A percentile compares a stretch with the other conserved stretches of the same genome.
These are phyloP conservation scores for Umbilicus rupestris DNA, from an alignment of 164 flowering plant genomes.

Conservation along the genomic window DNA sequence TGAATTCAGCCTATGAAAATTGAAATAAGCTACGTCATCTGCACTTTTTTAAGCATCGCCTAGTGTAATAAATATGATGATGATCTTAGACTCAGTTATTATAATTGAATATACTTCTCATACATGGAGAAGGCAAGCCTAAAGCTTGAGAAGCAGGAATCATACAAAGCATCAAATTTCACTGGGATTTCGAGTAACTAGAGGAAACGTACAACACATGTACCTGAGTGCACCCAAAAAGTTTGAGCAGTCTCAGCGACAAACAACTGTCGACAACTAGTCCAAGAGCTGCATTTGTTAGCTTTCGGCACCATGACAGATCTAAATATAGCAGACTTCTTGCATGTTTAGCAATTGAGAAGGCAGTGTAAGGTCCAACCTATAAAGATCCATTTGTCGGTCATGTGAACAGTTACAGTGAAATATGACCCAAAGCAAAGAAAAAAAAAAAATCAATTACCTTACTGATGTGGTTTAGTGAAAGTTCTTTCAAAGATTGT, in stretches of 20 bases:
- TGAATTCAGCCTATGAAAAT: background rate
- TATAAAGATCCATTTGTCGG: constrained; percentile 8
- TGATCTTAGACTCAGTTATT: background rate
- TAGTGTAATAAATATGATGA: background rate
- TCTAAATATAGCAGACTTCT: constrained; percentile 24
- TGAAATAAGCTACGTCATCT: background rate
- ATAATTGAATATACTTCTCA: background rate
- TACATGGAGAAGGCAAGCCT: background rate
- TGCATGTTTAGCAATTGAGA: constrained; percentile 24
- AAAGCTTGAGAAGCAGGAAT: background rate
- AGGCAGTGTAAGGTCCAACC: constrained; percentile 27
- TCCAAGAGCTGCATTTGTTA: constrained; percentile 24
- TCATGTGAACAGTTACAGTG: background rate
- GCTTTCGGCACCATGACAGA: constrained; percentile 35
- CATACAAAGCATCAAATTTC: background rate
- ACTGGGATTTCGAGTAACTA: background rate
- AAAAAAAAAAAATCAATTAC: constrained; percentile 8
- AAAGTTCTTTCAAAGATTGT: constrained; percentile 13
- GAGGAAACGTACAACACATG: background rate
- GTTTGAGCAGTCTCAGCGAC: constrained; percentile 28
- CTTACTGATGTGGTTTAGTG: constrained; percentile 14
- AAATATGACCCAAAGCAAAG: background rate
- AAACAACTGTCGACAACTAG: constrained; percentile 27
- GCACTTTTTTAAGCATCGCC: background rate
- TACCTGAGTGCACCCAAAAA: constrained; percentile 40